Evolutionary conservation across 2,329 filamentous ascomycete species (phyloP).

Genomic region (Chaetomium olivaceum): DNA sequence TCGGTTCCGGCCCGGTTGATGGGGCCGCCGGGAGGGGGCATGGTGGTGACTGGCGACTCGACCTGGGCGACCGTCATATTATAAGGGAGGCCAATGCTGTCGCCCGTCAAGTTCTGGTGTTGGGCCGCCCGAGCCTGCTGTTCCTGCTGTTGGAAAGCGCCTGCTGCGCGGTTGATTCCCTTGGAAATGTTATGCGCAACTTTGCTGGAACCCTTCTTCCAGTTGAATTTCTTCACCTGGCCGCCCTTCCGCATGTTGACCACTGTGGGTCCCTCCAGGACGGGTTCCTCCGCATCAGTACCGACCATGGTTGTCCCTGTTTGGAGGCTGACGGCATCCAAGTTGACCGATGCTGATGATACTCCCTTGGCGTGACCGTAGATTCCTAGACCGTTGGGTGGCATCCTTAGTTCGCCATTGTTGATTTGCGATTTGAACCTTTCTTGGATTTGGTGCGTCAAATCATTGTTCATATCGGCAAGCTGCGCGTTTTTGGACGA

Average conservation of each 20-base stretch:
- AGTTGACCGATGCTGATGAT: conserved; percentile 52
- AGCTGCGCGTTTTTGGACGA: conserved; percentile 93
- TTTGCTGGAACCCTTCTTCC: conserved; percentile 95
- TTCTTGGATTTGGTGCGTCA: conserved; percentile 91
- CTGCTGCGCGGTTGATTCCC: conserved; percentile 89
- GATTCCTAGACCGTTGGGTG: conserved; percentile 58
- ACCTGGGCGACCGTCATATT: conserved; percentile 63
- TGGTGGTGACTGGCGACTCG: conserved; percentile 46
- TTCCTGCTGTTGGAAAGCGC: conserved; percentile 62
- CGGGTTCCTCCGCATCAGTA: conserved; percentile 65
- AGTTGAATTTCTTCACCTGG: conserved; percentile 95
- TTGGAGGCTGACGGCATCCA: conserved; percentile 55
- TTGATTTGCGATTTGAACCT: conserved; percentile 79
- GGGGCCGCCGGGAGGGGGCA: conserved; percentile 28
- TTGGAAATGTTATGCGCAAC: conserved; percentile 93
- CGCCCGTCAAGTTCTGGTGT: conserved; percentile 56
- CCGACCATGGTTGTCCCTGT: conserved; percentile 61
- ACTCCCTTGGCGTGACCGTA: conserved; percentile 55
- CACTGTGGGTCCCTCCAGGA: conserved; percentile 80
- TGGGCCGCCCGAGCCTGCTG: conserved; percentile 37
- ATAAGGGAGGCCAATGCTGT: conserved; percentile 70
- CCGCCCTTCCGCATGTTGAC: conserved; percentile 93
- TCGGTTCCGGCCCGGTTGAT: conserved; percentile 34
- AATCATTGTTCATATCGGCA: conserved; percentile 90
- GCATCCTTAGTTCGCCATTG: conserved; percentile 46